phyloP scores from a whole-genome alignment of 2,329 filamentous ascomycete species.

The Lecanosticta acicola region DNA sequence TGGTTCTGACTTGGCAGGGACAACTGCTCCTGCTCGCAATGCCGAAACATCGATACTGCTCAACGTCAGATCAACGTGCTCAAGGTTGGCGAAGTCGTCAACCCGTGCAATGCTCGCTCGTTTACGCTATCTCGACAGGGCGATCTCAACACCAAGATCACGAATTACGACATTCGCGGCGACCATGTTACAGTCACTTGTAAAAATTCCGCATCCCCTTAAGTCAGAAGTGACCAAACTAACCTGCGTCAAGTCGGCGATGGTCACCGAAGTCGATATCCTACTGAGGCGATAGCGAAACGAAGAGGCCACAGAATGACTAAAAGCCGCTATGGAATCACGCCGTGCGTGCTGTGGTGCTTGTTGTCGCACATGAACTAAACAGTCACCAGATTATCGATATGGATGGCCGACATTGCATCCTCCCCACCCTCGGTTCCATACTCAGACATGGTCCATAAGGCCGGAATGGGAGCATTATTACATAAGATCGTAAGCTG shows the following conservation, averaged over 20 bases:
- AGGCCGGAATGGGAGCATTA: slow-evolving; percentile 17
- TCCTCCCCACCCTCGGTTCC: slow-evolving; percentile 24
- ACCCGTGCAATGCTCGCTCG: no score
- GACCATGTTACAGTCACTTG: slow-evolving; percentile 19
- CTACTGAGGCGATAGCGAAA: slow-evolving; percentile 8
- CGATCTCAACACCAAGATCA: slow-evolving; percentile 13
- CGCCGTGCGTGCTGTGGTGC: slow-evolving; percentile 4
- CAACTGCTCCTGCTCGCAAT: slow-evolving; percentile 26
- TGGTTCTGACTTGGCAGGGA: slow-evolving; percentile 18
- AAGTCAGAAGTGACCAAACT: slow-evolving; percentile 2
- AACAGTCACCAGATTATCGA: slow-evolving; percentile 8
- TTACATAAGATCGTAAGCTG: not conserved
- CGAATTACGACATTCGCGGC: slow-evolving; percentile 7
- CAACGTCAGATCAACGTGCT: slow-evolving; percentile 31
- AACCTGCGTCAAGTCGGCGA: slow-evolving; percentile 15
- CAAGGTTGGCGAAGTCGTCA: slow-evolving; percentile 11
- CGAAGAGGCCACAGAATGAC: slow-evolving; percentile 9
- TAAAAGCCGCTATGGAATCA: slow-evolving; percentile 17
- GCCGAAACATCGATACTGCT: slow-evolving; percentile 27
- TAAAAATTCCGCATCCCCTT: slow-evolving; percentile 2
- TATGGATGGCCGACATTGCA: slow-evolving; percentile 26
- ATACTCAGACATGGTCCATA: slow-evolving; percentile 15
- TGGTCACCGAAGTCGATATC: slow-evolving; percentile 20
- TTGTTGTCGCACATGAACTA: not conserved
- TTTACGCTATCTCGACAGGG: slow-evolving; percentile 5